Percentiles rank a stretch among this genome's conserved stretches.
Conservation (phyloP, 2,329 filamentous ascomycete species). For the Sordariomycetes sp. region DNA sequence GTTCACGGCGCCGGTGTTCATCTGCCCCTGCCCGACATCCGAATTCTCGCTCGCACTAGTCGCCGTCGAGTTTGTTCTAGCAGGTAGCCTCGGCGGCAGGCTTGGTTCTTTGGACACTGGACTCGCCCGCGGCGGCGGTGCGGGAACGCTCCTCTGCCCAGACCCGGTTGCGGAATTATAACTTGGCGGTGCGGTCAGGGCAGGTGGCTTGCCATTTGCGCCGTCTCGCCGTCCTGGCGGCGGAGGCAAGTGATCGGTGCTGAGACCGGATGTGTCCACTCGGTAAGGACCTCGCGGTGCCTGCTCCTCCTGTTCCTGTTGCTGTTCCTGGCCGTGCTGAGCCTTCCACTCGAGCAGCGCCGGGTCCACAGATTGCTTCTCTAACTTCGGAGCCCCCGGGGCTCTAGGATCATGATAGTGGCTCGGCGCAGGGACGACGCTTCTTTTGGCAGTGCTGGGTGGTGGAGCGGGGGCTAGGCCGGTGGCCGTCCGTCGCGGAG, state of each 20-base stretch:
- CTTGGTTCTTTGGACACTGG: conserved; percentile 35
- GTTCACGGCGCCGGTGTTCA: conserved; percentile 50
- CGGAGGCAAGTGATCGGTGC: conserved; percentile 58
- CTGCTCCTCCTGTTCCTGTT: conserved; percentile 16
- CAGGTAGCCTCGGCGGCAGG: conserved; percentile 59
- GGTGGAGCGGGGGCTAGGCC: conserved; percentile 21
- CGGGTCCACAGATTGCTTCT: conserved; percentile 5
- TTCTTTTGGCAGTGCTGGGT: conserved; percentile 11
- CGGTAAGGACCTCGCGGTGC: conserved; percentile 48
- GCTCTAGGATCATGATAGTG: conserved; percentile 21
- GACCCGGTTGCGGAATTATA: conserved; percentile 14
- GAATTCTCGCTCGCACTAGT: conserved; percentile 12
- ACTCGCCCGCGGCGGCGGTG: conserved; percentile 23
- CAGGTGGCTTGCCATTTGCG: conserved; percentile 20
- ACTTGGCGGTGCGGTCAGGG: conserved; percentile 11
- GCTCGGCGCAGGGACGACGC: conserved; percentile 19
- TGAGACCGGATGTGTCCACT: conserved; percentile 61
- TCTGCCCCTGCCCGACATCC: conserved; percentile 14
- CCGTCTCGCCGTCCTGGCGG: conserved; percentile 52
- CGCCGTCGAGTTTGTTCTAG: conserved; percentile 26
- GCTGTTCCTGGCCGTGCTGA: conserved; percentile 5
- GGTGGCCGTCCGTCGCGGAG: conserved; percentile 51
- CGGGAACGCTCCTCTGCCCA: background rate
- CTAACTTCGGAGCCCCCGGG: conserved; percentile 8
- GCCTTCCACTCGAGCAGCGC: conserved; percentile 3